Conservation (phyloP, 371 early-diverging fungal species). For the Actinomucor elegans region DNA sequence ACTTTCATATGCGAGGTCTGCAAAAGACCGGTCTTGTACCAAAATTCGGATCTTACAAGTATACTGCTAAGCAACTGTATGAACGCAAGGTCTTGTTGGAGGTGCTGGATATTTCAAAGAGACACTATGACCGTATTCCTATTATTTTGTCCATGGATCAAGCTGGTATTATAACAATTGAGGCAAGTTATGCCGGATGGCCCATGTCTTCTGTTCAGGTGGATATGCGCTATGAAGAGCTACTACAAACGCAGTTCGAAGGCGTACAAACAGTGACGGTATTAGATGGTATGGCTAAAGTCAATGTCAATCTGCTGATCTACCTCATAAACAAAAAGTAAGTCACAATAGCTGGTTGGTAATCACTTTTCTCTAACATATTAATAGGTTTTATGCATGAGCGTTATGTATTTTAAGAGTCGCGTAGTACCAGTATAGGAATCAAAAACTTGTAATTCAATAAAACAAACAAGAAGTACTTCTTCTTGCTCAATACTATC, state of each 20-base stretch:
- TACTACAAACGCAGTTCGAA: conserved; percentile 92
- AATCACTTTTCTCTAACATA: not conserved
- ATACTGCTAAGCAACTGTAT: conserved; percentile 89
- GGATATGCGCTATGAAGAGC: conserved; percentile 88
- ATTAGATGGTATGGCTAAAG: conserved; percentile 89
- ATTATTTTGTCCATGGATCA: conserved; percentile 92
- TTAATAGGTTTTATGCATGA: conserved; percentile 29
- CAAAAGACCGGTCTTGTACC: conserved; percentile 87
- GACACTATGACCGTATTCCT: conserved; percentile 86
- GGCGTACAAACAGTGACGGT: conserved; percentile 85
- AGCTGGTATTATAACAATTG: conserved; percentile 86
- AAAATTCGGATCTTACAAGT: conserved; percentile 97
- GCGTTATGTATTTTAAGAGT: not conserved
- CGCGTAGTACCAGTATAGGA: no score
- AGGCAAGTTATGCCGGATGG: conserved; percentile 80
- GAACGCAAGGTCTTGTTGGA: conserved; percentile 91
- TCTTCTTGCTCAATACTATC: no score
- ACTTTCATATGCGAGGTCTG: conserved; percentile 87
- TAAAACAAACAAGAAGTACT: no score
- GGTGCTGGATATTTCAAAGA: conserved; percentile 76
- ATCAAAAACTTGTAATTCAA: no score
- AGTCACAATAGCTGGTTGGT: conserved; percentile 18
- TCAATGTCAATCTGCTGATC: conserved; percentile 93
- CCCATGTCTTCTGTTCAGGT: conserved; percentile 74
- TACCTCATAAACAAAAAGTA: conserved; percentile 97